Evolutionary conservation across 2,329 filamentous ascomycete species (phyloP), one percentile per base, ranked within the genome.

Genomic region (Aspergillus fumigatiaffinis): DNA sequence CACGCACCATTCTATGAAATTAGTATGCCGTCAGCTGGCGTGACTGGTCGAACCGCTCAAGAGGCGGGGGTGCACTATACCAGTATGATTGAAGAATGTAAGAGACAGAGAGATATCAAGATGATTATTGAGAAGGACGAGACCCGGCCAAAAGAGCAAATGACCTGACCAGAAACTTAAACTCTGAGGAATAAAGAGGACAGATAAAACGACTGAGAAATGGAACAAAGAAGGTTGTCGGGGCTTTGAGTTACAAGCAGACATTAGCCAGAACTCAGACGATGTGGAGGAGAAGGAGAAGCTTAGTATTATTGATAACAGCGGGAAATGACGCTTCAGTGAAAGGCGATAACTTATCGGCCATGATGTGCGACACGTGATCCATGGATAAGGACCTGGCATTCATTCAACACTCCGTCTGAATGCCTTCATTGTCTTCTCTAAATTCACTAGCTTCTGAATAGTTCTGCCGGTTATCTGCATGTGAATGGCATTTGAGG

Each of bases 1-100:
- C 50, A 64, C 62, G 44, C 63, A 64, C 62, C 62, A 64, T 64
- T 51, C 60, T 64, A 50, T 56, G 50, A 47, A 20, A 23, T 47
- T 26, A n/a, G 35, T 23, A 48, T 20, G 50, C 26, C 23, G 50
- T 60, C 44, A 47, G 44, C 21, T 21, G 44, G 44, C 55, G 60
- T n/a, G 41, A 46, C 50, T 3, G 25, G 53, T 23, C 47, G 52
- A 21, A 56, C 26, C 47, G 50, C 26, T 48, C 20, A 7, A 35
- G 53, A 53, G 49, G 59, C 52, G 50, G 59, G 54, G 53, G 17
- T 47, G 47, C 48, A 57, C 53, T 55, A 56, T 61, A 60, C 58
- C 57, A 52, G 49, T 52, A 50, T 50, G 42, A 54, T 50, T 38
- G 52, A 48, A 23, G 21, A 25, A 42, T 44, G 20, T 53, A 14